Percentiles rank a stretch among this genome's conserved stretches.
These are phyloP conservation scores for Aspergillus avenaceus DNA, from an alignment of 495 filamentous ascomycete genomes.

Conservation along the genomic window DNA sequence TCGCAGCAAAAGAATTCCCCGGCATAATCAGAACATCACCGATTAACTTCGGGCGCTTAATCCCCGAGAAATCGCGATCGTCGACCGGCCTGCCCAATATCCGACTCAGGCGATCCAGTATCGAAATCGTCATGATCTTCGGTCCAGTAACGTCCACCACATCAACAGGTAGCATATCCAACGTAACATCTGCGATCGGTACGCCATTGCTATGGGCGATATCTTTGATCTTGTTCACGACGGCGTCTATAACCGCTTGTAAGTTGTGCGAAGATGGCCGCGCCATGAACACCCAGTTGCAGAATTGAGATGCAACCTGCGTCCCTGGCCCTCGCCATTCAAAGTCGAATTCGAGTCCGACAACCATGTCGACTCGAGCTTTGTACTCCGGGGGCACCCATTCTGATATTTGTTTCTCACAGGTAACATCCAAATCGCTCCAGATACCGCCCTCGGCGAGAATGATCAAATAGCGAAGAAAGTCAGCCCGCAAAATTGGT, in stretches of 20 bases:
- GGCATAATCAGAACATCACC: constrained; percentile 38
- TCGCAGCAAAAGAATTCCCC: constrained; percentile 30
- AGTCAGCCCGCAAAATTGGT: constrained; percentile 50
- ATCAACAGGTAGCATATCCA: constrained; percentile 24
- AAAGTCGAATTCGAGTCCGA: constrained; percentile 42
- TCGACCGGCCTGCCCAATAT: constrained; percentile 17
- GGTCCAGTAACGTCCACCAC: constrained; percentile 41
- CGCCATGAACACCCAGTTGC: constrained; percentile 37
- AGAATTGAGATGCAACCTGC: constrained; percentile 34
- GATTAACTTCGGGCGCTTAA: constrained; percentile 26
- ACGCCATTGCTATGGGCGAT: constrained; percentile 20
- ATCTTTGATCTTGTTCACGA: constrained; percentile 26
- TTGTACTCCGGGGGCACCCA: constrained; percentile 52
- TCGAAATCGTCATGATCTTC: constrained; percentile 28
- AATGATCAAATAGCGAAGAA: constrained; percentile 56
- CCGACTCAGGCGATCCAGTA: constrained; percentile 23
- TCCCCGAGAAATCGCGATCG: constrained; percentile 22
- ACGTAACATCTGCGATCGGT: constrained; percentile 17
- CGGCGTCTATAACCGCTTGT: constrained; percentile 25
- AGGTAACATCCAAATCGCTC: constrained; percentile 56
- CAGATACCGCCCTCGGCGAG: constrained; percentile 55
- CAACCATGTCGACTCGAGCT: constrained; percentile 30
- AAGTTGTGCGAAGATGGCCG: constrained; percentile 29
- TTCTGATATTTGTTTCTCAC: constrained; percentile 39
- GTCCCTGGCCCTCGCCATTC: constrained; percentile 25